phyloP scores from a whole-genome alignment of 495 filamentous ascomycete genomes.

The Staphylotrichum longicolle region DNA sequence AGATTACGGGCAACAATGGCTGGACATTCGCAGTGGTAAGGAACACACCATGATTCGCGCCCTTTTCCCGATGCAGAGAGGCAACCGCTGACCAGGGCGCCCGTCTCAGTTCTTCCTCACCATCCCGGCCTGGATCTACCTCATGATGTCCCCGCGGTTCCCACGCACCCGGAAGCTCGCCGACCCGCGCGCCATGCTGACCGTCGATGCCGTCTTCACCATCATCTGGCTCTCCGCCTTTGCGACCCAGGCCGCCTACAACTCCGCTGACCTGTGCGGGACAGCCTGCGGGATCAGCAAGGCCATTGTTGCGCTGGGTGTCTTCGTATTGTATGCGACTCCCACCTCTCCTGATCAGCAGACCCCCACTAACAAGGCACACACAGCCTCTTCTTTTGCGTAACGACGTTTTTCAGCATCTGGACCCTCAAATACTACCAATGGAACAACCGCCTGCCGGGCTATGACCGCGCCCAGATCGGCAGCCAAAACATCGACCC shows the following conservation, averaged over 20 bases:
- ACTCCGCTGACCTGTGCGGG: constrained; percentile 49
- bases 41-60: not conserved
- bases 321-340: constrained; percentile 72
- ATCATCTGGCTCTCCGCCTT: constrained; percentile 86
- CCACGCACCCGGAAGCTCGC: constrained; percentile 74
- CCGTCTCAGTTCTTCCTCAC: constrained; percentile 73
- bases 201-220: constrained; percentile 67
- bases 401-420: constrained; percentile 70
- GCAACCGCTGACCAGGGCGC: constrained; percentile 1
- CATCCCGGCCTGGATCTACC: constrained; percentile 78
- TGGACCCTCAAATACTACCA: constrained; percentile 78
- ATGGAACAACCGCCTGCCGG: constrained; percentile 71
- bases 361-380: not conserved
- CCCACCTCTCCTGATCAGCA: not conserved
- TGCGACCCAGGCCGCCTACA: constrained; percentile 68
- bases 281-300: constrained; percentile 69
- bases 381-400: constrained; percentile 67
- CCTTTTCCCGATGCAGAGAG: constrained; percentile 7
- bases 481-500: constrained; percentile 54
- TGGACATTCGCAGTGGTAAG: constrained; percentile 80
- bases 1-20: constrained; percentile 64
- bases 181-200: constrained; percentile 77
- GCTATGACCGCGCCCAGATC: constrained; percentile 52
- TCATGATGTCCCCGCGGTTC: constrained; percentile 80
- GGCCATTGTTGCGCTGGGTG: constrained; percentile 71